These are phyloP conservation scores for Kodamaea lidongshanica DNA, from an alignment of 805 yeast species.

Conservation along the genomic window DNA sequence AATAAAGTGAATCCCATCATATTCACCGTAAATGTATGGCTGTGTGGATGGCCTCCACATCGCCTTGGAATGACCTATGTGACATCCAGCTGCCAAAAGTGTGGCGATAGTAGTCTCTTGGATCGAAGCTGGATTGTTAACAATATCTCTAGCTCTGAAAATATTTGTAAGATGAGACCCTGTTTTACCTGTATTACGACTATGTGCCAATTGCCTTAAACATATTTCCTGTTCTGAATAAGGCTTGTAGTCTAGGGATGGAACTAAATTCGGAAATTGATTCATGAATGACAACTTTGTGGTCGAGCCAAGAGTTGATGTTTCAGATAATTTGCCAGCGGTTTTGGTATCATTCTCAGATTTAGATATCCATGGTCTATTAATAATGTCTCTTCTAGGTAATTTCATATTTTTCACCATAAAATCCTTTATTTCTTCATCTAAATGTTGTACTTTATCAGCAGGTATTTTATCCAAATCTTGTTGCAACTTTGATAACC, in stretches of 20 bases:
- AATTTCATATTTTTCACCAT: slow-evolving; percentile 28
- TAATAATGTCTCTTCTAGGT: slow-evolving; percentile 22
- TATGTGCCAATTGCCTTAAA: slow-evolving; percentile 64
- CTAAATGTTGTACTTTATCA: slow-evolving; percentile 33
- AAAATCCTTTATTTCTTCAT: slow-evolving; percentile 36
- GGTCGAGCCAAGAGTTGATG: slow-evolving; percentile 22
- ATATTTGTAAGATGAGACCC: slow-evolving; percentile 64
- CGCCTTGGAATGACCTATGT: slow-evolving; percentile 83
- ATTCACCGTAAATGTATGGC: slow-evolving; percentile 80
- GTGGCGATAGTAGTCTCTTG: slow-evolving; percentile 59
- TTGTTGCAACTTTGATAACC: slow-evolving; percentile 25
- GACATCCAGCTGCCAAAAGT: slow-evolving; percentile 88
- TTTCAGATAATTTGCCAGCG: slow-evolving; percentile 10
- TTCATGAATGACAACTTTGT: slow-evolving; percentile 24
- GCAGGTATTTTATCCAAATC: slow-evolving; percentile 25
- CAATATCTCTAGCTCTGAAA: slow-evolving; percentile 64
- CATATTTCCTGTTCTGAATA: slow-evolving; percentile 74
- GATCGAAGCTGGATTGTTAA: slow-evolving; percentile 51
- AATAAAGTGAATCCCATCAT: slow-evolving; percentile 86
- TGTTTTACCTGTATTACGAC: slow-evolving; percentile 44
- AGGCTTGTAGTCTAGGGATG: slow-evolving; percentile 55
- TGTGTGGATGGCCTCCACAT: slow-evolving; percentile 77
- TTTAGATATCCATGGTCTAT: slow-evolving; percentile 29
- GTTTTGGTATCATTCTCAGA: slow-evolving; percentile 5
- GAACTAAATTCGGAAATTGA: slow-evolving; percentile 56